Base-by-base conservation (phyloP, 768 basidiomycete species). In the Tricholoma furcatifolium region DNA sequence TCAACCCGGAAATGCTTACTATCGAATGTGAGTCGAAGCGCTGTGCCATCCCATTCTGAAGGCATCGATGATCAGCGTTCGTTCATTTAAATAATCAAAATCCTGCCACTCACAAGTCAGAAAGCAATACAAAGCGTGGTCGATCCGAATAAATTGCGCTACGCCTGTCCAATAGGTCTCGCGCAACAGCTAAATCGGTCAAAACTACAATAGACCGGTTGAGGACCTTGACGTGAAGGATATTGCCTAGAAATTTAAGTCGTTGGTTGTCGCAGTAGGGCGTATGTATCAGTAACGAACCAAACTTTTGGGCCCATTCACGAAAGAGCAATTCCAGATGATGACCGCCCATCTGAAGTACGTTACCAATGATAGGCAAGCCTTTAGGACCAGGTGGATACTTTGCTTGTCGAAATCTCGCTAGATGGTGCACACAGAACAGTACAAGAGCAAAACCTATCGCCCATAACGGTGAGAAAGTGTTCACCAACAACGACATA, bases 71-170 rank as follows among this genome's bases (percentile, higher is more conserved):
- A 14, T 20, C 24, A 50, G 27, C 27, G 27, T 27, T 27, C 27
- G 7, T 27, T 27, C 7, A 27, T 4, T 27, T 27, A 3, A 27
- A 27, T 7, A 7, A 3, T 3, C 27, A 3, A 17, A 6, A 43
- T 12, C 2, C 53, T 32, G 43, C 15, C 15, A 68, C 77, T 47
- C 54, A 79, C 78, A 81, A 61, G 58, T 81, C 78, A 40, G 72
- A 71, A 48, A 77, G 65, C 42, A 79, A 60, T 20, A 79, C 75
- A 52, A 78, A 77, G 43, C 74, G 69, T 45, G 76, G 78, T 30
- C 77, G 72, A 63, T 80, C 73, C 12, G 81, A 82, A 59, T 81
- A 83, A 42, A 79, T 78, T n/a, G 73, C 60, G 47, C 81, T 75
- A 45, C 79, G 72, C 60, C 74, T 81, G 38, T 82, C 81, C 23